Conservation (phyloP, 148 eudicot species). For the Agrostemma githago region DNA sequence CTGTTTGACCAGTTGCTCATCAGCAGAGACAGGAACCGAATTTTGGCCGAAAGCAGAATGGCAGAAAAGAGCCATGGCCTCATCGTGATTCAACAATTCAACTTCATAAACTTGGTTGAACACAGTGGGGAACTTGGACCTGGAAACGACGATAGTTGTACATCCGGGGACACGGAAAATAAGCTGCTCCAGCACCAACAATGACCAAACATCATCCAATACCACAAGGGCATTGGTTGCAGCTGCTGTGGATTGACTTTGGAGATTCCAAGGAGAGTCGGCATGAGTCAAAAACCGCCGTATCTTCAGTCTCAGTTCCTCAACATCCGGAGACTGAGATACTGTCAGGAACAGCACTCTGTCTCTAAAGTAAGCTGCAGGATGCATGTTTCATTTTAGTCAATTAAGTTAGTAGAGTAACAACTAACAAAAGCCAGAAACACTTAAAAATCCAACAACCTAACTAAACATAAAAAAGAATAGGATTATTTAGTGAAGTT, state of each 20-base stretch:
- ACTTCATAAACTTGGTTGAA: slow-evolving; percentile 50
- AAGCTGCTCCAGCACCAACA: slow-evolving; percentile 55
- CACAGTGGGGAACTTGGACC: slow-evolving; percentile 53
- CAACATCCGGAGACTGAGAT: slow-evolving; percentile 79
- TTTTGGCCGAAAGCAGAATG: slow-evolving; percentile 58
- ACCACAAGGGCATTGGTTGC: slow-evolving; percentile 42
- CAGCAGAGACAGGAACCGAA: slow-evolving; percentile 41
- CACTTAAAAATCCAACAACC: slow-evolving; percentile 4
- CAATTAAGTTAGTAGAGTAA: slow-evolving; percentile 2
- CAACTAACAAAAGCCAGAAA: background rate
- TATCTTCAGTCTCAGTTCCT: slow-evolving; percentile 50
- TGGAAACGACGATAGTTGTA: slow-evolving; percentile 68
- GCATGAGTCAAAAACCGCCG: slow-evolving; percentile 48
- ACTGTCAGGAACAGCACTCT: slow-evolving; percentile 58
- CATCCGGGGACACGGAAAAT: slow-evolving; percentile 52
- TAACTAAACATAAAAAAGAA: background rate
- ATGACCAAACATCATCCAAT: slow-evolving; percentile 89
- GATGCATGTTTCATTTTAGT: background rate
- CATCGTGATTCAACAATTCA: slow-evolving; percentile 56
- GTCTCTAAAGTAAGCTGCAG: slow-evolving; percentile 57
- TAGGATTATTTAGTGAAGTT: slow-evolving; percentile 4
- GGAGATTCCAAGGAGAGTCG: slow-evolving; percentile 33
- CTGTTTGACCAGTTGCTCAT: slow-evolving; percentile 50
- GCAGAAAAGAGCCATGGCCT: slow-evolving; percentile 70
- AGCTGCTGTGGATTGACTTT: slow-evolving; percentile 21